These are phyloP conservation scores for Umbelopsis vinacea DNA, from an alignment of 192 early-diverging fungal genomes.

Conservation along the genomic window DNA sequence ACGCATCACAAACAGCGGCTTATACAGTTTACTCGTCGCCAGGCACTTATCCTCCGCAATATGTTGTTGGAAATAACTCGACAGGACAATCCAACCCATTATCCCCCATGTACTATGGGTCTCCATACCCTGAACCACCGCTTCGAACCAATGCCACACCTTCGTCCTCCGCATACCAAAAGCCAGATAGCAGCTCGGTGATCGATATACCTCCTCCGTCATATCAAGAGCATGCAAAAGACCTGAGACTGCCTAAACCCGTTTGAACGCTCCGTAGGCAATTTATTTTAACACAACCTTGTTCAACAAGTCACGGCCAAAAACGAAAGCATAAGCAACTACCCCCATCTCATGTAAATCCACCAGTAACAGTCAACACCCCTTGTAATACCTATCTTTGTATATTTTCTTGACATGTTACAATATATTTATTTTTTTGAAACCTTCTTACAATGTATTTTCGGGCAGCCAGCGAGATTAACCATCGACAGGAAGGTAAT, in stretches of 20 bases:
- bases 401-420: no score
- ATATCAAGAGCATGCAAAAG: constrained; percentile 39
- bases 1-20: neutral
- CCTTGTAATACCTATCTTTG: no score
- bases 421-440: no score
- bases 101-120: neutral
- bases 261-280: neutral
- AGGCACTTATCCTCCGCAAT: neutral
- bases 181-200: neutral
- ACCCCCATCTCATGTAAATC: no score
- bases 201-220: constrained; percentile 35
- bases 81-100: neutral
- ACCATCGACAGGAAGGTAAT: no score
- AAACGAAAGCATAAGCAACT: no score
- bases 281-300: no score
- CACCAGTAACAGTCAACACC: no score
- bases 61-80: neutral
- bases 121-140: neutral
- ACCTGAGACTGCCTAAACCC: constrained; percentile 23
- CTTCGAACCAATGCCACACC: neutral
- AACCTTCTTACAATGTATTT: no score
- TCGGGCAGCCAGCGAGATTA: no score
- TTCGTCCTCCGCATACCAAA: neutral
- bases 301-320: no score
- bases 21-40: neutral